Conservation (phyloP, 495 filamentous ascomycete genomes). For the Penicillium cataractarum region DNA sequence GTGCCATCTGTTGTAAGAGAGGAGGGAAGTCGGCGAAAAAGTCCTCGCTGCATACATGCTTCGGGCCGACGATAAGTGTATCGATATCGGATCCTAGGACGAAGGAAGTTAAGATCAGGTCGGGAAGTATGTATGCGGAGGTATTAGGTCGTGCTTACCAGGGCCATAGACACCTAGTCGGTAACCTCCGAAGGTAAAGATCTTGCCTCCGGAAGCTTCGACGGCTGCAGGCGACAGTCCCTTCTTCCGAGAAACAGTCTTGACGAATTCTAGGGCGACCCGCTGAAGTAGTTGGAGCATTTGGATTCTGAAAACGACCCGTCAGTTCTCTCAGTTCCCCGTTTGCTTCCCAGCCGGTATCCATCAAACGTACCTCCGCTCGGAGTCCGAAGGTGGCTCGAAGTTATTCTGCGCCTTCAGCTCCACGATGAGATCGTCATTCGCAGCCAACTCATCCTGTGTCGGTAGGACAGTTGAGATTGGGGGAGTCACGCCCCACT, state of each 20-base stretch:
- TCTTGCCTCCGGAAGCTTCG: conserved; percentile 80
- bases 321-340: conserved; percentile 21
- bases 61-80: conserved; percentile 87
- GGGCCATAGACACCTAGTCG: conserved; percentile 92
- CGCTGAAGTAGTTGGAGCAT: conserved; percentile 74
- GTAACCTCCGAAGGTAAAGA: conserved; percentile 95
- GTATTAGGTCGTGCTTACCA: conserved; percentile 44
- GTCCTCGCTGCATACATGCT: conserved; percentile 81
- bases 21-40: conserved; percentile 88
- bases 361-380: conserved; percentile 61
- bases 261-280: conserved; percentile 83
- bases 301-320: conserved; percentile 29
- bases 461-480: conserved; percentile 79
- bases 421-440: conserved; percentile 78
- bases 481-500: conserved; percentile 83
- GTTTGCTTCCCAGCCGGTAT: not conserved
- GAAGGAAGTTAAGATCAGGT: conserved; percentile 14
- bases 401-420: conserved; percentile 87
- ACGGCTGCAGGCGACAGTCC: conserved; percentile 75
- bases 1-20: conserved; percentile 71
- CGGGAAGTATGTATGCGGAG: too few species aligned
- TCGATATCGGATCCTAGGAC: conserved; percentile 90
- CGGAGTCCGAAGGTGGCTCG: conserved; percentile 76
- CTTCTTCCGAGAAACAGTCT: conserved; percentile 72
- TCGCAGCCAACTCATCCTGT: conserved; percentile 69